Conservation (phyloP, 2,329 filamentous ascomycete species). For the Sporothrix brunneoviolacea region DNA sequence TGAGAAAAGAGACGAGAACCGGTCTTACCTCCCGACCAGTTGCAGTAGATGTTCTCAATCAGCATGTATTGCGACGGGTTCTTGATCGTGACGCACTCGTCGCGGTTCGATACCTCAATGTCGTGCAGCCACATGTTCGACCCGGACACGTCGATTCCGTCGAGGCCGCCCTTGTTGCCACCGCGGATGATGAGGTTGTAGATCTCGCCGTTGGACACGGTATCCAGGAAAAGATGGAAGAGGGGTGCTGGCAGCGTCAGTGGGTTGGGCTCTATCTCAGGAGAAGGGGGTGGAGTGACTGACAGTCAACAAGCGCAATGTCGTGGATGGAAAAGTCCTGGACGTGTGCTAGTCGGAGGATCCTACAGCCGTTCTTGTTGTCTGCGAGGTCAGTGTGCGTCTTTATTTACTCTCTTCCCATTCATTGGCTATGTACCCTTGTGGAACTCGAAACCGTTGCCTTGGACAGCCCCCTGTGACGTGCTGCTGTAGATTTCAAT, state of each 20-base stretch:
- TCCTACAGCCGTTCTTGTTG: conserved; percentile 32
- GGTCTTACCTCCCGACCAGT: conserved; percentile 42
- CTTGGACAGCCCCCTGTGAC: conserved; percentile 43
- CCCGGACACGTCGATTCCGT: conserved; percentile 50
- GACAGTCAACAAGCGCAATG: conserved; percentile 40
- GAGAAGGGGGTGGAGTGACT: too few relatives aligned
- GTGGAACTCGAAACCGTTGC: conserved; percentile 42
- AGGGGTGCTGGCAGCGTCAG: too few relatives aligned
- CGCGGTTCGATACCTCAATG: conserved; percentile 55
- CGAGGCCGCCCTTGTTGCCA: conserved; percentile 43
- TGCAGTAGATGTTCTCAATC: conserved; percentile 56
- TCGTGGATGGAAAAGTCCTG: conserved; percentile 43
- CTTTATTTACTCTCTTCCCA: too few relatives aligned
- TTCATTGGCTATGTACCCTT: too few relatives aligned
- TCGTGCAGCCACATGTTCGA: conserved; percentile 53
- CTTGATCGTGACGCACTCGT: conserved; percentile 40
- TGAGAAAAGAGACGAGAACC: too few relatives aligned
- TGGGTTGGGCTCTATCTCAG: too few relatives aligned
- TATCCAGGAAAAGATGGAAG: conserved; percentile 22
- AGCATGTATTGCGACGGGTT: conserved; percentile 46
- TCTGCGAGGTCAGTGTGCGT: too few relatives aligned
- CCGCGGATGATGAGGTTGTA: conserved; percentile 50
- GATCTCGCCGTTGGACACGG: conserved; percentile 41
- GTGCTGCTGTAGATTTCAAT: conserved; percentile 40
- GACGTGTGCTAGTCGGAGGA: conserved; percentile 37